Evolutionary conservation across 345 rosid species (phyloP), one percentile per base, ranked within the genome.

Genomic region (Arabis alpina): DNA sequence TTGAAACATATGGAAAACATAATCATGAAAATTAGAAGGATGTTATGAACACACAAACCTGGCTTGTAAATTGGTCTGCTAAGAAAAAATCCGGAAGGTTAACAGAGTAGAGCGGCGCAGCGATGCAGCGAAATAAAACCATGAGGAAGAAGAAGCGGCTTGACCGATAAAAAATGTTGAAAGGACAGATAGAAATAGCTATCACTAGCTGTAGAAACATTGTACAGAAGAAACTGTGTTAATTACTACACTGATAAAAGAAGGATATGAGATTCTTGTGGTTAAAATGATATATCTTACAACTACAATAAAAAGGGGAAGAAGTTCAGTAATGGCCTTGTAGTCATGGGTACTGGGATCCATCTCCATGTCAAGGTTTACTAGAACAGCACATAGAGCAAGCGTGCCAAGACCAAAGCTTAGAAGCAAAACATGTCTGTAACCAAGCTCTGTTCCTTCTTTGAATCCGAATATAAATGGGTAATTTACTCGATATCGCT

Each of bases 11-110:
- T 41, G 41, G 14, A 30, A 61, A 56, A 45, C 55, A 40, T 63
- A 13, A 24, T 3, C 15, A 15, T 45, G 39, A 13, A 2, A 3
- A 34, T 37, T 39, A 8, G 8, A 16, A 13, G 41, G 49, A 32
- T 32, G 37, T 40, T 30, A 47, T 6, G 34, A 47, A 10, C 30
- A 40, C 7, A 62, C 82, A 39, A 32, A 89, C 90, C 86, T 87
- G 90, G 76, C 92, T 87, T 45, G 92, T 87, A 8, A 89, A 36
- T 25, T 89, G 85, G 68, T 85, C 92, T 12, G 88, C 96, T 70
- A 87, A 82, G 84, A 87, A 82, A 73, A 85, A 87, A 77, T 89
- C 92, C 0, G 85, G 90, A 32, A 83, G 83, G 23, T 58, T 83
- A 25, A 89, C 90, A 87, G 10, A 2, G 61, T 77, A 77, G 56